Evolutionary conservation across 2,329 filamentous ascomycete genomes (phyloP), one percentile per base, ranked within the genome.

Genomic region (Fusarium sp.): DNA sequence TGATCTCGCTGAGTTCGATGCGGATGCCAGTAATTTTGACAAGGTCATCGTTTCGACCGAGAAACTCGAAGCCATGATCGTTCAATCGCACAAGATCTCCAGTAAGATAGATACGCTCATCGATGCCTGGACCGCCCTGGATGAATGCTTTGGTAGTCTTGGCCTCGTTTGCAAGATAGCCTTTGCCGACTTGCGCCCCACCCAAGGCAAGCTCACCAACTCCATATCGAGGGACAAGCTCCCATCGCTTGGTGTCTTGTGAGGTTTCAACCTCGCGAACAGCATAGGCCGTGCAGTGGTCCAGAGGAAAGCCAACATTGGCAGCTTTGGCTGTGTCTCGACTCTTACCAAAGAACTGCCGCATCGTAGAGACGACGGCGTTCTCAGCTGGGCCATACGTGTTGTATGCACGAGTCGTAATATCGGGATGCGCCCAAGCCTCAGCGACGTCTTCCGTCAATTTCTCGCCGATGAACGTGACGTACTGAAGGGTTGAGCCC

Each of bases 1-100:
- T 73, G 17, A 72, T 72, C 41, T 72, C 70, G 11, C 70, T 72
- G 39, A 72, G 20, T 12, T 72, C 70, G 4, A 72, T 72, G 0
- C 70, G 64, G 1, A 73, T 66, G 3, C 70, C 70, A 0, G 70
- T 72, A 2, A 72, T 72, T 36, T 72, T 73, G 24, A 72, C 66
- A 5, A 72, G 41, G 17, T 72, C 70, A 3, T 72, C 70, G 3
- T 72, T 72, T 6, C 70, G 55, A 1, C 70, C 70, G 0, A 72
- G 70, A 10, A 73, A 72, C 58, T 72, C 70, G 4, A 72, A 72
- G 1, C 70, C 70, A 3, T 72, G 70, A 1, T 72, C 70, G 1
- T 72, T 72, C 8, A 72, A 48, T 14, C 70, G 64, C 8, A 73
- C 69, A 13, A 72, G 53, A 28, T 72, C 70, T 7, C 70, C 70